Evolutionary conservation across 345 rosid genomes (phyloP).

Genomic region (Camelina neglecta): DNA sequence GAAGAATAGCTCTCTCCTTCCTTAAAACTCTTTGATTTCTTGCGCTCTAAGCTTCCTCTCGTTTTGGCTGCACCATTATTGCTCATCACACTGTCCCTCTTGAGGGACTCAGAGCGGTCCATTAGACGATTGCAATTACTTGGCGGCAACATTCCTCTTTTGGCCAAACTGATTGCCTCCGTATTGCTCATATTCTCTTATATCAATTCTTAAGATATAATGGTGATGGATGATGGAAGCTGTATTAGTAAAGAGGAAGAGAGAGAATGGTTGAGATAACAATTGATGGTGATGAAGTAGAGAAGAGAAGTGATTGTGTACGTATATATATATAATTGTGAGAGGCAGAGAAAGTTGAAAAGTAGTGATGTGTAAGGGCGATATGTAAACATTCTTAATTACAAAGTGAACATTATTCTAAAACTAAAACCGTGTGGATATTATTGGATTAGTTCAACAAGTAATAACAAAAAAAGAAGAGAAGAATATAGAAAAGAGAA

Average conservation of each 20-base stretch:
- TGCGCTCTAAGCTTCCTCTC: constrained; percentile 40
- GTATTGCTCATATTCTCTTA: constrained; percentile 35
- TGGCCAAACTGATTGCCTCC: constrained; percentile 35
- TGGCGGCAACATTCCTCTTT: constrained; percentile 33
- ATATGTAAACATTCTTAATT: constrained; percentile 18
- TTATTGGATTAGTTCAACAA: constrained; percentile 2
- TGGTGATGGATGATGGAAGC: constrained; percentile 11
- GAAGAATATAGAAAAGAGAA: constrained; percentile 32
- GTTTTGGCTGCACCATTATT: constrained; percentile 27
- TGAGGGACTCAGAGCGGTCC: constrained; percentile 34
- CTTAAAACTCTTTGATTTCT: constrained; percentile 45
- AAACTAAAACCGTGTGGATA: constrained; percentile 43
- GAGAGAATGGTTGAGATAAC: constrained; percentile 10
- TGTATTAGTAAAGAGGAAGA: background rate
- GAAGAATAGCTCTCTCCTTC: constrained; percentile 40
- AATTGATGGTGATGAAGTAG: constrained; percentile 18
- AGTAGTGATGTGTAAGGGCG: constrained; percentile 10
- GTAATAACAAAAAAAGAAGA: background rate
- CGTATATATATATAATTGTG: constrained; percentile 27
- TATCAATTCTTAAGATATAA: constrained; percentile 10
- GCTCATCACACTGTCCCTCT: constrained; percentile 32
- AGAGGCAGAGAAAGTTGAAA: constrained; percentile 12
- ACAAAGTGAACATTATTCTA: constrained; percentile 10
- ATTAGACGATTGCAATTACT: constrained; percentile 33
- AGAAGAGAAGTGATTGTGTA: constrained; percentile 32